Evolutionary conservation across 768 basidiomycete species (phyloP).

Genomic region (Zangia roseola): DNA sequence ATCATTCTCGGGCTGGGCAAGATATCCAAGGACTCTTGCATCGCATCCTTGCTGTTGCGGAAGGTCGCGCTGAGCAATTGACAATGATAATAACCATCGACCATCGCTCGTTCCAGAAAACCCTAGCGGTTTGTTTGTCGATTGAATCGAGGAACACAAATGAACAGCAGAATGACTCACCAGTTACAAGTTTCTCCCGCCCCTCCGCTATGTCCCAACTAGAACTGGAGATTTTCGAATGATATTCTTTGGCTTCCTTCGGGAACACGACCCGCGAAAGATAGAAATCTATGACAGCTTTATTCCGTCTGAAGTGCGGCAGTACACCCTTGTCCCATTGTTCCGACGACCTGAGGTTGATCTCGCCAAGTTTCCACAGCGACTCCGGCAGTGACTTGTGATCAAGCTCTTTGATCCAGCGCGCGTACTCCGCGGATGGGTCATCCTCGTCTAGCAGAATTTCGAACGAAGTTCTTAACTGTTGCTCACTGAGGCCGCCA

Average conservation of each 20-base stretch:
- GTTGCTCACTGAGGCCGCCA: constrained; percentile 37
- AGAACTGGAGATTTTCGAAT: no score
- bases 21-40: not conserved
- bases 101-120: constrained; percentile 57
- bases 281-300: no score
- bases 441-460: constrained; percentile 40
- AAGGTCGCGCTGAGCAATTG: constrained; percentile 15
- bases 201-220: constrained; percentile 30
- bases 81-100: constrained; percentile 19
- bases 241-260: no score
- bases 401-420: constrained; percentile 30
- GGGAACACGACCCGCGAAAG: no score
- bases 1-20: not conserved
- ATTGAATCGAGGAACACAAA: no score
- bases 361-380: constrained; percentile 34
- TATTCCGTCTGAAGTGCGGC: constrained; percentile 36
- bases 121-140: constrained; percentile 2
- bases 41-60: no score
- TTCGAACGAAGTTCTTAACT: constrained; percentile 37
- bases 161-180: not conserved
- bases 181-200: not conserved
- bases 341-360: constrained; percentile 39
- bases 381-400: constrained; percentile 26
- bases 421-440: constrained; percentile 39
- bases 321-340: constrained; percentile 28